These are phyloP conservation scores for Durio zibethinus DNA, from an alignment of 345 rosid species.

Conservation along the genomic window DNA sequence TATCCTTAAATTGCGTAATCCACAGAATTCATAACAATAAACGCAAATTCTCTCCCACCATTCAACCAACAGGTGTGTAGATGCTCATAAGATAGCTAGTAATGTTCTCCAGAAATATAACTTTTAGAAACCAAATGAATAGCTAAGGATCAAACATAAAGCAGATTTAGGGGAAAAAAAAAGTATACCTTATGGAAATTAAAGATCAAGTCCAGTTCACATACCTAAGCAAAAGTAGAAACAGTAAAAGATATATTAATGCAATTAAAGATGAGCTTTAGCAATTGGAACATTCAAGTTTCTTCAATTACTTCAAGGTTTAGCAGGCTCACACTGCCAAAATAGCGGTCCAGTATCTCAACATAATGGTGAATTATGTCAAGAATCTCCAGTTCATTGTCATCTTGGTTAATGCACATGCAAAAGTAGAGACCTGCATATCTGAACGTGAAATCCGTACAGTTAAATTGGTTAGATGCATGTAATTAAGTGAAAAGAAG, in stretches of 20 bases:
- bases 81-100: background rate
- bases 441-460: conserved; percentile 24
- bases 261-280: background rate
- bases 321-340: conserved; percentile 41
- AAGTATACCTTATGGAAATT: conserved; percentile 53
- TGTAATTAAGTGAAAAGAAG: no score
- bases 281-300: background rate
- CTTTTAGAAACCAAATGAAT: background rate
- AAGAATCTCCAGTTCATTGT: conserved; percentile 53
- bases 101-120: no score
- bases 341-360: conserved; percentile 54
- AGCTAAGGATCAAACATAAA: background rate
- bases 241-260: background rate
- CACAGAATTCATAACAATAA: background rate
- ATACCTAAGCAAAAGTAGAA: conserved; percentile 33
- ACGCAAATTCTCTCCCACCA: no score
- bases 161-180: no score
- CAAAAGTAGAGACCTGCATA: conserved; percentile 66
- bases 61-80: background rate
- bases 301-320: background rate
- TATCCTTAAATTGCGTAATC: background rate
- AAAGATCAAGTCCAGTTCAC: conserved; percentile 63
- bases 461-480: background rate
- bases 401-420: conserved; percentile 52
- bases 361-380: conserved; percentile 55